These are phyloP conservation scores for Lepidium campestre DNA, from an alignment of 441 rosid species.

Conservation along the genomic window DNA sequence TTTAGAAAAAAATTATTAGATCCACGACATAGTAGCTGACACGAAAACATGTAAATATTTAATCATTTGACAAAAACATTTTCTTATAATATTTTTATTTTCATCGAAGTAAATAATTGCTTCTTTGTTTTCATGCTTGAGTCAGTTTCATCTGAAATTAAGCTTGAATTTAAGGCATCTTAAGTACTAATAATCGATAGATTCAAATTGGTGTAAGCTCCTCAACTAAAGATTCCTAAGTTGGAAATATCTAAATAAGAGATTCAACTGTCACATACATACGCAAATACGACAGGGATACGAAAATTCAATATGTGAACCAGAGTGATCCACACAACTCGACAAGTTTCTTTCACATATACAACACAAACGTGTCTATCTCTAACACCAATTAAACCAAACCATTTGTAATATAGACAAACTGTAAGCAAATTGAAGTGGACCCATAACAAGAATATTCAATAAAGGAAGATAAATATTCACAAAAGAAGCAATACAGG, in stretches of 20 bases:
- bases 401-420: not conserved
- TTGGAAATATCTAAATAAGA: slow-evolving; percentile 14
- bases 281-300: slow-evolving; percentile 1
- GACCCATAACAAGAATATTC: slow-evolving; percentile 40
- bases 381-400: not conserved
- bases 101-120: not conserved
- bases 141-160: not conserved
- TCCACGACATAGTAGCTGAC: too few relatives aligned
- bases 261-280: slow-evolving; percentile 7
- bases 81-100: too few relatives aligned
- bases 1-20: too few relatives aligned
- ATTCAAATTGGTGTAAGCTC: not conserved
- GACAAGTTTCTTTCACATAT: slow-evolving; percentile 8
- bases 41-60: too few relatives aligned
- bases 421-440: not conserved
- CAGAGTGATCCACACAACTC: slow-evolving; percentile 15
- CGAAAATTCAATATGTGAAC: slow-evolving; percentile 19
- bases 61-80: too few relatives aligned
- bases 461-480: slow-evolving; percentile 10
- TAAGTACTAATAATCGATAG: not conserved
- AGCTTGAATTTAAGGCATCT: not conserved
- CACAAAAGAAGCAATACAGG: slow-evolving; percentile 20
- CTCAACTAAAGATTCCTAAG: not conserved
- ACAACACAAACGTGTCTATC: slow-evolving; percentile 1
- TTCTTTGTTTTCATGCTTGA: not conserved